Evolutionary conservation across 768 basidiomycete species (phyloP), one percentile per base, ranked within the genome.

Genomic region (Termitomyces sp.): DNA sequence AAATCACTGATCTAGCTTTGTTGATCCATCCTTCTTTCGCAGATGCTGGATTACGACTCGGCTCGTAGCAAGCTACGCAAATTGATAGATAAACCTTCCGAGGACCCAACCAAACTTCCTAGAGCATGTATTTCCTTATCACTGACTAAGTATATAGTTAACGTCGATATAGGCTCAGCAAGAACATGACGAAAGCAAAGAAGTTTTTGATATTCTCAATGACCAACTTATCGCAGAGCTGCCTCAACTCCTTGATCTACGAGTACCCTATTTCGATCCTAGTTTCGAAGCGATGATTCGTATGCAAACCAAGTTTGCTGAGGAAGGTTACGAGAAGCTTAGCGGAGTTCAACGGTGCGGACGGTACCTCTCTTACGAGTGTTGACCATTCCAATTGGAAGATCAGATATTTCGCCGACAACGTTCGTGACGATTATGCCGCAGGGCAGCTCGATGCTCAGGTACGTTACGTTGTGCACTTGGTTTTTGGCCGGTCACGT

Each of bases 221-320:
- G 85, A 90, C 41, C 94, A 98, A 64, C 84, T 98, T 65, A 88
- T 96, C 62, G 72, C 78, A 28, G 97, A 98, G 64, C 78, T 99
- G 15, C 97, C 97, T 0, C 86, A 95, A 63, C 75, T 99, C 42
- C 82, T 98, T 50, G 95, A 98, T 66, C 84, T 98, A 19, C 91
- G 97, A 40, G 90, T 99, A 26, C 97, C 97, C 0, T 99, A 92
- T 78, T 95, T 98, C 61, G 97, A 98, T 70, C 97, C 97, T 5
- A 94, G 91, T 63, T 98, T 98, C 68, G 97, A 98, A 73, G 92
- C 96, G 46, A 98, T 98, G 96, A 94, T 94, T 61, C 83, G 97
- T 31, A 91, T 97, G 85, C 97, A 99, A 67, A 84, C 91, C 67
- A 94, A 95, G 67, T 98, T 98, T 67, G 95, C 96, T 0, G 93